phyloP scores from a whole-genome alignment of 495 filamentous ascomycete species.

The Gamarada debralockiae region DNA sequence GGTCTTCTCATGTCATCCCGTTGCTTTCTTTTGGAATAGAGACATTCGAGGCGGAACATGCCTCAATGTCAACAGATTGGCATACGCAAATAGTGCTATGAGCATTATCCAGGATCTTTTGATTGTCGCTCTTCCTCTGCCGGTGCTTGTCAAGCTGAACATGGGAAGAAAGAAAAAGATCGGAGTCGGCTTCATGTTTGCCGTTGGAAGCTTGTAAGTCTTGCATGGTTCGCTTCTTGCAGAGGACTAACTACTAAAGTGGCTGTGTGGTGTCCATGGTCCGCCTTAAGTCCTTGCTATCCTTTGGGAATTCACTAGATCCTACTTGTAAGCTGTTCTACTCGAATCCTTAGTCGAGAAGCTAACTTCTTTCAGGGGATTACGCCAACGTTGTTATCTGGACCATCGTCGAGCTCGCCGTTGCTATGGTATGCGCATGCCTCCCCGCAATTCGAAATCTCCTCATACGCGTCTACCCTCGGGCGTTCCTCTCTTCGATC shows the following conservation, averaged over 20 bases:
- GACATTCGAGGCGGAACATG: slow-evolving; percentile 33
- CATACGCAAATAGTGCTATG: slow-evolving; percentile 31
- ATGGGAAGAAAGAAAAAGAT: slow-evolving; percentile 31
- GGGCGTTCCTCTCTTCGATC: too few species aligned
- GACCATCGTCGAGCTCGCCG: too few species aligned
- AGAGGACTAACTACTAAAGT: neutral
- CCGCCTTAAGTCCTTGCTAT: too few species aligned
- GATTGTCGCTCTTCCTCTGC: slow-evolving; percentile 37
- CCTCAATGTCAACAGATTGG: slow-evolving; percentile 34
- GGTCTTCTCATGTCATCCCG: slow-evolving; percentile 39
- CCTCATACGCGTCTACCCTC: too few species aligned
- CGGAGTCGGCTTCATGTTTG: slow-evolving; percentile 40
- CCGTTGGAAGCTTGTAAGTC: slow-evolving; percentile 38
- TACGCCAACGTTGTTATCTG: too few species aligned
- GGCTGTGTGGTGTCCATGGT: too few species aligned
- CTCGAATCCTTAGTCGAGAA: too few species aligned
- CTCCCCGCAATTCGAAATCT: too few species aligned
- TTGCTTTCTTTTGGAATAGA: slow-evolving; percentile 36
- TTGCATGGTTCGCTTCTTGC: neutral
- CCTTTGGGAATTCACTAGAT: too few species aligned
- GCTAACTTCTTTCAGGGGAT: too few species aligned
- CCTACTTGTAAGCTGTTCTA: too few species aligned
- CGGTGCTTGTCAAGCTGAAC: slow-evolving; percentile 30
- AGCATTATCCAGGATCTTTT: slow-evolving; percentile 37
- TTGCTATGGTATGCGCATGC: too few species aligned